Evolutionary conservation across 352 stramenopile genomes (phyloP).

Genomic region (Phytophthora podocarpi): DNA sequence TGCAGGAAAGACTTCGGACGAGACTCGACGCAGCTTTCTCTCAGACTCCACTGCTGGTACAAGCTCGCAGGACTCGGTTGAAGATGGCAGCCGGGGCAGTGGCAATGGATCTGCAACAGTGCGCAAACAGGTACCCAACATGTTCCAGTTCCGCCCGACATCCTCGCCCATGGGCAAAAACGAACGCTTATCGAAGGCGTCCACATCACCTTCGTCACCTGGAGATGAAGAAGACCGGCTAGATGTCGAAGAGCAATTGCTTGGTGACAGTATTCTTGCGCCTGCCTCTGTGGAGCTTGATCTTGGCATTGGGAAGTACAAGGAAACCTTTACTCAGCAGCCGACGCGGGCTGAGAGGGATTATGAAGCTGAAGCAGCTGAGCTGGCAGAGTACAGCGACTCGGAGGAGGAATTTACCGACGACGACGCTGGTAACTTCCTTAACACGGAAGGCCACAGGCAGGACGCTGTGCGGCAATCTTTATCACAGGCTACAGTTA

Average conservation of each 20-base stretch:
- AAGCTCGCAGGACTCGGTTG: constrained; percentile 35
- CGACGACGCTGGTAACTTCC: constrained; percentile 42
- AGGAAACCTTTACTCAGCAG: constrained; percentile 35
- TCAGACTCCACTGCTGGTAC: constrained; percentile 37
- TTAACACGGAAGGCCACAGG: constrained; percentile 30
- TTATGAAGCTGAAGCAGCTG: constrained; percentile 39
- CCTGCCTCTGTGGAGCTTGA: constrained; percentile 40
- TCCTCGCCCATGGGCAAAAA: constrained; percentile 44
- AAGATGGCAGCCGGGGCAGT: constrained; percentile 35
- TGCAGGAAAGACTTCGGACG: constrained; percentile 34
- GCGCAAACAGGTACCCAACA: constrained; percentile 54
- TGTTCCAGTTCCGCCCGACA: constrained; percentile 65
- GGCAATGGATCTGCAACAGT: constrained; percentile 37
- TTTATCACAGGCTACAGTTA: constrained; percentile 25
- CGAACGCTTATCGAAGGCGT: constrained; percentile 44
- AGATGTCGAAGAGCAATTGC: constrained; percentile 41
- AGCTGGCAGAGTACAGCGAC: constrained; percentile 41
- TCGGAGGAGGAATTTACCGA: constrained; percentile 21
- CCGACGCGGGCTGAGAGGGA: constrained; percentile 20
- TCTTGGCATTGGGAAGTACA: constrained; percentile 66
- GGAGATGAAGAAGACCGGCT: constrained; percentile 41
- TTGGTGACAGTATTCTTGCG: constrained; percentile 33
- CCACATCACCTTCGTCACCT: constrained; percentile 37
- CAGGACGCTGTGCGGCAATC: constrained; percentile 24
- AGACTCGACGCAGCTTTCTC: constrained; percentile 41